These are phyloP conservation scores for Volvox carteri DNA, from an alignment of 163 green algal genomes.

Conservation along the genomic window DNA sequence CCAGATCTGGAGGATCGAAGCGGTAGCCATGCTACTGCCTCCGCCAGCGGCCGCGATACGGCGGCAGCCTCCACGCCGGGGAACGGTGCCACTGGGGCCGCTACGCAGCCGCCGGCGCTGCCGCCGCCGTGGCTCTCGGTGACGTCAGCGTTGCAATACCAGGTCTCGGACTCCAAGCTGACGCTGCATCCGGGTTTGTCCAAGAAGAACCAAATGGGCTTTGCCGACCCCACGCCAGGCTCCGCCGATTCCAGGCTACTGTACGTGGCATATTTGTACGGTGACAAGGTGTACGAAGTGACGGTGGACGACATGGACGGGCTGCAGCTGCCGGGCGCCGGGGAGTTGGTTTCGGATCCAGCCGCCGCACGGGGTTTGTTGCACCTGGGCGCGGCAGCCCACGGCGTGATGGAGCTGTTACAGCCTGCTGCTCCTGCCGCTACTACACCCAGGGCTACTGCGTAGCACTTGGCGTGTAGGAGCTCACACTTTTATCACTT, in stretches of 20 bases:
- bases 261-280: slow-evolving; percentile 63
- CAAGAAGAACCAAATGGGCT: slow-evolving; percentile 85
- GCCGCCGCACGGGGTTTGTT: not conserved
- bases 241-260: slow-evolving; percentile 53
- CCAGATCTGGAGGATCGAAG: not conserved
- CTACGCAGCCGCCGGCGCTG: not conserved
- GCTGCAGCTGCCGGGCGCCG: slow-evolving; percentile 33
- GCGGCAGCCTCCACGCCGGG: not conserved
- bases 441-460: not conserved
- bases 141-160: slow-evolving; percentile 82
- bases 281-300: slow-evolving; percentile 37
- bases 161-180: slow-evolving; percentile 70
- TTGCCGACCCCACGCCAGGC: slow-evolving; percentile 78
- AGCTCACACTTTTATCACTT: not conserved
- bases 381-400: slow-evolving; percentile 24
- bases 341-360: slow-evolving; percentile 35
- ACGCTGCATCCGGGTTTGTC: slow-evolving; percentile 70
- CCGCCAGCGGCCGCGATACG: not conserved
- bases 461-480: not conserved
- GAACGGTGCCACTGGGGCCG: not conserved
- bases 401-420: slow-evolving; percentile 19
- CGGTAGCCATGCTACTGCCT: not conserved
- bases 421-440: not conserved
- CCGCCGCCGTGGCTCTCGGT: slow-evolving; percentile 74
- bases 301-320: slow-evolving; percentile 39